Conservation (phyloP, 225 moss, liverwort and hornwort genomes). For the Takakia lepidozioides region DNA sequence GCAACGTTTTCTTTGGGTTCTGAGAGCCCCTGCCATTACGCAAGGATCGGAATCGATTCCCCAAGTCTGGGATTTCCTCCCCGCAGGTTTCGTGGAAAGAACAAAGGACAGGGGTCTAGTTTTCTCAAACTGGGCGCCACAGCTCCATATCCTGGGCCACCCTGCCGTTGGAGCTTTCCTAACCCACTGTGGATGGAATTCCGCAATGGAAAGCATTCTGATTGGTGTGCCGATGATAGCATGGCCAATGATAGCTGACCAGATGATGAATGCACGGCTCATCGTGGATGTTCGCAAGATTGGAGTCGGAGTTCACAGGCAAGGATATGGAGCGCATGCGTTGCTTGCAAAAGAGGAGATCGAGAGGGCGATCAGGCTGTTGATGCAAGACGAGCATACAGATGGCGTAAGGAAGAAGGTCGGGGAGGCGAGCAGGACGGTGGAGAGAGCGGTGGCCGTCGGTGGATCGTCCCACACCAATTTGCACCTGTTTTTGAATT, state of each 20-base stretch:
- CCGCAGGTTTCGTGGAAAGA: slow-evolving; percentile 11
- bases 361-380: slow-evolving; percentile 18
- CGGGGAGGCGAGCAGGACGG: slow-evolving; percentile 1
- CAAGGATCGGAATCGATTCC: too few relatives aligned
- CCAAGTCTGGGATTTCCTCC: too few relatives aligned
- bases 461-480: slow-evolving; percentile 26
- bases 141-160: slow-evolving; percentile 15
- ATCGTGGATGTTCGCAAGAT: slow-evolving; percentile 8
- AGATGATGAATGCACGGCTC: slow-evolving; percentile 17
- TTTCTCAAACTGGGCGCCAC: slow-evolving; percentile 11
- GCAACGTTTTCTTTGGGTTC: slow-evolving; percentile 41
- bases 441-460: slow-evolving; percentile 14
- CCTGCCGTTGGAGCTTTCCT: slow-evolving; percentile 15
- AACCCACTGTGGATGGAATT: slow-evolving; percentile 24
- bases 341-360: slow-evolving; percentile 16
- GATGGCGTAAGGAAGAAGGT: slow-evolving; percentile 9
- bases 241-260: slow-evolving; percentile 15
- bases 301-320: slow-evolving; percentile 18
- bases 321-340: slow-evolving; percentile 7
- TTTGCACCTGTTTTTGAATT: slow-evolving; percentile 17
- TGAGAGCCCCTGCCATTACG: slow-evolving; percentile 4
- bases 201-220: slow-evolving; percentile 8
- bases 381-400: slow-evolving; percentile 26
- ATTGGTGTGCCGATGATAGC: slow-evolving; percentile 18
- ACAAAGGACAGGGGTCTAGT: slow-evolving; percentile 4